These are phyloP conservation scores for Acanthamoeba triangularis DNA, from an alignment of 208 protist genomes.

Conservation along the genomic window DNA sequence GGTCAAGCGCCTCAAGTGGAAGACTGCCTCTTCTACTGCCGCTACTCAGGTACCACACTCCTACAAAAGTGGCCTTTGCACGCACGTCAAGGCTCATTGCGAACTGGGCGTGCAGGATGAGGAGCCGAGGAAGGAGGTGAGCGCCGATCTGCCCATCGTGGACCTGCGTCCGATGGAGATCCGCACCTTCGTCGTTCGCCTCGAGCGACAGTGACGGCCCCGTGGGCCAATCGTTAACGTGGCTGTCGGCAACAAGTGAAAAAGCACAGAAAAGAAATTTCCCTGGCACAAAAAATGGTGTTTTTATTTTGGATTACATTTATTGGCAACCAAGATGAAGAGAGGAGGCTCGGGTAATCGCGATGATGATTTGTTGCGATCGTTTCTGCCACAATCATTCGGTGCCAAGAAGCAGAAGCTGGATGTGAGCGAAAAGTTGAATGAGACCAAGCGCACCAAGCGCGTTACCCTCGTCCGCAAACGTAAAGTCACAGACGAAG, in stretches of 20 bases:
- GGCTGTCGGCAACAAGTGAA: neutral
- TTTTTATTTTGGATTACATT: neutral
- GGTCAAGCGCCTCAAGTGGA: constrained; percentile 39
- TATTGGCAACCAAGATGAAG: neutral
- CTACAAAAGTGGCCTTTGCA: too few relatives aligned
- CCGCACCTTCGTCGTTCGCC: constrained; percentile 37
- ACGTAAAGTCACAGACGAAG: constrained; percentile 23
- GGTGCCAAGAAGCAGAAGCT: constrained; percentile 34
- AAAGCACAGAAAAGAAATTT: neutral
- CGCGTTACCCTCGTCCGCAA: neutral
- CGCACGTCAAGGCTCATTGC: too few relatives aligned
- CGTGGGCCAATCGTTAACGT: too few relatives aligned
- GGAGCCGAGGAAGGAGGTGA: constrained; percentile 29
- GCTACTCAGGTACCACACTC: neutral
- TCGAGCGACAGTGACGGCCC: neutral
- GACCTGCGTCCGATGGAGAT: constrained; percentile 41
- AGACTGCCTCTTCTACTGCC: neutral
- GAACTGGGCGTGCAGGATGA: neutral
- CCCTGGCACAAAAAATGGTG: neutral
- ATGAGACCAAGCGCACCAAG: neutral
- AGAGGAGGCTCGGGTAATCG: neutral
- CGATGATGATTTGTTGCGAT: neutral
- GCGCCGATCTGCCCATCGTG: neutral
- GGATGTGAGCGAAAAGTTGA: neutral
- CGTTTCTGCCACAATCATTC: constrained; percentile 21